phyloP scores from a whole-genome alignment of 345 rosid genomes.

The Gossypium turneri region DNA sequence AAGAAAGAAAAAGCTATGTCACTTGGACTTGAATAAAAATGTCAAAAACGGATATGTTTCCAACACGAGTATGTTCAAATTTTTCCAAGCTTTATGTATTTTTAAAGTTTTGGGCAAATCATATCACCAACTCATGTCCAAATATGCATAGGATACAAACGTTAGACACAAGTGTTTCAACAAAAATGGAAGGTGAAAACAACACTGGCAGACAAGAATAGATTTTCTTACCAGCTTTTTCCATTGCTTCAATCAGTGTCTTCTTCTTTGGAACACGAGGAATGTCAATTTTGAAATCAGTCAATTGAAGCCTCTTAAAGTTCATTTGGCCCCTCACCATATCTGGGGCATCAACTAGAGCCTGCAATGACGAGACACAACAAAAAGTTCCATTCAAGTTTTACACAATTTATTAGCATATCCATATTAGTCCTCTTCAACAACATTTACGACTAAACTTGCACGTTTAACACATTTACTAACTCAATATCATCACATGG shows the following conservation, averaged over 20 bases:
- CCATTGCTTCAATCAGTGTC: constrained; percentile 69
- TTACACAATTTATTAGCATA: not conserved
- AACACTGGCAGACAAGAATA: not conserved
- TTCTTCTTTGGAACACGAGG: constrained; percentile 79
- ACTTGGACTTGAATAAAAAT: too few relatives aligned
- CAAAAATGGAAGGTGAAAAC: too few relatives aligned
- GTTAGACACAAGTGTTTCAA: too few relatives aligned
- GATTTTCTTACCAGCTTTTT: constrained; percentile 56
- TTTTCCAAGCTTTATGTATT: too few relatives aligned
- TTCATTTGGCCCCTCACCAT: constrained; percentile 84
- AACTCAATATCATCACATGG: not conserved
- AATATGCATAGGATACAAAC: too few relatives aligned
- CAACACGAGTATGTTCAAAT: too few relatives aligned
- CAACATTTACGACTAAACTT: not conserved
- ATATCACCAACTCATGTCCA: too few relatives aligned
- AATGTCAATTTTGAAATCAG: constrained; percentile 71
- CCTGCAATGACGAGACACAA: constrained; percentile 31
- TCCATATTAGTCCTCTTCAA: not conserved
- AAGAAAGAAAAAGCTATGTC: not conserved
- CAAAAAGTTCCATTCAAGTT: not conserved
- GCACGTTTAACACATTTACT: not conserved
- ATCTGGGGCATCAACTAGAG: constrained; percentile 77
- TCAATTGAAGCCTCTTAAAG: constrained; percentile 72
- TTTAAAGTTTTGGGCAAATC: too few relatives aligned
- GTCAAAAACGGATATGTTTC: too few relatives aligned